Conservation (phyloP, 176 grass and related monocot species). For the Oryza rufipogon region DNA sequence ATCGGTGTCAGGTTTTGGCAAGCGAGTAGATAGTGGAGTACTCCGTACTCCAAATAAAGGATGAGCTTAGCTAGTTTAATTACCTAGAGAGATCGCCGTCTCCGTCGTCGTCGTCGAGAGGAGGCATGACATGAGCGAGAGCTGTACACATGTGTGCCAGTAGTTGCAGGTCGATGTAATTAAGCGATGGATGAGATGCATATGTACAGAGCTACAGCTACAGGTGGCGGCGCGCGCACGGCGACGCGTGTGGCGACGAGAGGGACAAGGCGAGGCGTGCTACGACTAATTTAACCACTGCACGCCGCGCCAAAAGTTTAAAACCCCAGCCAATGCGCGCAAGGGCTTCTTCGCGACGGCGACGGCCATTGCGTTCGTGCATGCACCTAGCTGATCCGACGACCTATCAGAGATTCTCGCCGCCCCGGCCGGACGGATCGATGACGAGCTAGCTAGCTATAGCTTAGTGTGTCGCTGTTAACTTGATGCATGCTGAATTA, state of each 20-base stretch:
- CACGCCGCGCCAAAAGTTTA: not conserved
- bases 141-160: not conserved
- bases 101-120: not conserved
- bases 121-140: not conserved
- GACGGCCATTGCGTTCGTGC: not conserved
- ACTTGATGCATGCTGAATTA: not conserved
- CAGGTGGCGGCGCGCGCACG: slow-evolving; percentile 37
- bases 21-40: not conserved
- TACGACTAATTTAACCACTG: slow-evolving; percentile 3
- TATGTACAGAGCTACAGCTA: not conserved
- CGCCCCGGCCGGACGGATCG: not conserved
- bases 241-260: slow-evolving; percentile 36
- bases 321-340: not conserved
- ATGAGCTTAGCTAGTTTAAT: not conserved
- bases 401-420: not conserved
- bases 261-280: slow-evolving; percentile 2
- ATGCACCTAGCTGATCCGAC: not conserved
- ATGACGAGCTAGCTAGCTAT: not conserved
- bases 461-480: not conserved
- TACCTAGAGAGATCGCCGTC: too few relatives aligned
- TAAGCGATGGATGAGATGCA: not conserved
- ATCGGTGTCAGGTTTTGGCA: not conserved
- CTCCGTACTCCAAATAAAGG: not conserved
- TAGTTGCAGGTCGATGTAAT: not conserved
- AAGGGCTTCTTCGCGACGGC: not conserved